These are phyloP conservation scores for Russula sp. DNA, from an alignment of 768 basidiomycete genomes.

Conservation along the genomic window DNA sequence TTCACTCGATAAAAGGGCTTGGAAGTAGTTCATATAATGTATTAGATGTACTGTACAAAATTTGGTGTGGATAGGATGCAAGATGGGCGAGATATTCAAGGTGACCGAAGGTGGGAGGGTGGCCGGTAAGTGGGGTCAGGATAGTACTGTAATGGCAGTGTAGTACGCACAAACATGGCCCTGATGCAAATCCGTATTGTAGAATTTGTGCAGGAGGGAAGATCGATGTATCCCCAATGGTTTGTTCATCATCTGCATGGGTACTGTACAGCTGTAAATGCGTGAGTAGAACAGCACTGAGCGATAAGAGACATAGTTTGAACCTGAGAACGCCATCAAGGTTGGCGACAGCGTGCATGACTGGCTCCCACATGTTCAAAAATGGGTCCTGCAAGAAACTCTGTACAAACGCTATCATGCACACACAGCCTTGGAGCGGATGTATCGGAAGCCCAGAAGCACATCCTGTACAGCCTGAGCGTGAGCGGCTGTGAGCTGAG, in stretches of 20 bases:
- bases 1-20: too few relatives aligned
- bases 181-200: conserved; percentile 91
- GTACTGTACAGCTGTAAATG: neutral
- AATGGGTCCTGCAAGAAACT: conserved; percentile 77
- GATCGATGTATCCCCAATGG: conserved; percentile 88
- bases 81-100: too few relatives aligned
- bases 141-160: too few relatives aligned
- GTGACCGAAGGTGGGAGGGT: too few relatives aligned
- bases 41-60: too few relatives aligned
- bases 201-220: conserved; percentile 81
- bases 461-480: conserved; percentile 57
- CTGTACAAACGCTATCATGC: conserved; percentile 57
- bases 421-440: conserved; percentile 72
- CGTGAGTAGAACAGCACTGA: neutral
- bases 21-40: too few relatives aligned
- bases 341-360: conserved; percentile 62
- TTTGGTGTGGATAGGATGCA: too few relatives aligned
- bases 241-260: conserved; percentile 78
- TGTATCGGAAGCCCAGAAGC: conserved; percentile 87
- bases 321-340: conserved; percentile 82
- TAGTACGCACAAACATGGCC: conserved; percentile 60
- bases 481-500: too few relatives aligned
- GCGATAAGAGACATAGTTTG: conserved; percentile 44
- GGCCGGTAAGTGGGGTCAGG: too few relatives aligned
- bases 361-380: conserved; percentile 63